These are phyloP conservation scores for Bocquillonia castaneifolia DNA, from an alignment of 441 rosid species.

Conservation along the genomic window DNA sequence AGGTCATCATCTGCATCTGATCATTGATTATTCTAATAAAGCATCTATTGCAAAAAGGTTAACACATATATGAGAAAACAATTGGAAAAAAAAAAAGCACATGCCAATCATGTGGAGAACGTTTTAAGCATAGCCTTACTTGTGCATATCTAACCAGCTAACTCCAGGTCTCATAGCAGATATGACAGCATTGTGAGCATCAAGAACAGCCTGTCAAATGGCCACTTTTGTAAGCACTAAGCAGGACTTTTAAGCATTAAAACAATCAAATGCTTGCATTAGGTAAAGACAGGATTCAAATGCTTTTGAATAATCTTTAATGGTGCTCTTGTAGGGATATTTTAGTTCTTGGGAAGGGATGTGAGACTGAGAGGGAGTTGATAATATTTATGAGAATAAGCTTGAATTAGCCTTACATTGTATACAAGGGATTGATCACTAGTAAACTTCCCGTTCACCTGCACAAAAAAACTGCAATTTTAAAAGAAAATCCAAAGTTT, in stretches of 20 bases:
- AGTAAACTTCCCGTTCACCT: constrained; percentile 96
- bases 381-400: background rate
- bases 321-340: background rate
- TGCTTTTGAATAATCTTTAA: background rate
- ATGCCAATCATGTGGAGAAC: background rate
- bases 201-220: constrained; percentile 67
- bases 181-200: constrained; percentile 83
- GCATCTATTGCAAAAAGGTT: constrained; percentile 2
- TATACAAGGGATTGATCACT: constrained; percentile 77
- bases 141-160: constrained; percentile 93
- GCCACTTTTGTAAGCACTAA: constrained; percentile 21
- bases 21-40: background rate
- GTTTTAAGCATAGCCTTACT: constrained; percentile 43
- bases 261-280: background rate
- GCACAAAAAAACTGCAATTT: constrained; percentile 21
- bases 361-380: background rate
- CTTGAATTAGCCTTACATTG: constrained; percentile 51
- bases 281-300: constrained; percentile 1
- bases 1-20: background rate
- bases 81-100: background rate
- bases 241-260: constrained; percentile 15
- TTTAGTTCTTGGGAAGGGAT: background rate
- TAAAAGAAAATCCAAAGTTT: background rate
- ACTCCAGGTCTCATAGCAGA: constrained; percentile 83
- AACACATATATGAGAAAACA: background rate